Base-by-base conservation (phyloP, 176 grass and related monocot species). In the Sorghum bicolor region DNA sequence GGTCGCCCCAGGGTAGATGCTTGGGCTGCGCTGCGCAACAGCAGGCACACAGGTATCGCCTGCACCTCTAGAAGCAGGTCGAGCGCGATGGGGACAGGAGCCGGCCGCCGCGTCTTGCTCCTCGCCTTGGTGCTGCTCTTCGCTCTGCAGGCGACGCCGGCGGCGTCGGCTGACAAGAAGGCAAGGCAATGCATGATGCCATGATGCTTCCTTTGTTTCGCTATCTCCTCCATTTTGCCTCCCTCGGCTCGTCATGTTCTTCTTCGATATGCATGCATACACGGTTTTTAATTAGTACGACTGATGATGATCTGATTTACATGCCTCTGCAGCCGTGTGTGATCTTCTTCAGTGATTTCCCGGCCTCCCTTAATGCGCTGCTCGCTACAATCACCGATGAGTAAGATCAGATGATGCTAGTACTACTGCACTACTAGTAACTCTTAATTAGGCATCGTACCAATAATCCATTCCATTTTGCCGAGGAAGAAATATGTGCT, bases 91-190 rank as follows among this genome's bases (percentile, higher is more conserved):
- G 50, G 29, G 37, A 12, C 60, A 50, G 11, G 8, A 6, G 20
- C 26, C 29, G n/a, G 37, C 48, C 16, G 44, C 43, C 62, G 24
- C 38, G 39, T 85, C 67, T 70, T 76, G 38, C 70, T 63, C 37
- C 30, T 89, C 31, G 38, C 70, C 38, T 16, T 76, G 61, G 62
- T 32, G 24, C 38, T 89, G 12, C 12, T 70, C 76, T 40, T 85
- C 66, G 3, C 82, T 25, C 41, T 75, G 63, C 82, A 89, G 47
- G 48, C n/a, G 30, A 50, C 50, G n/a, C 82, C 77, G 31, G 70
- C 87, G 25, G 70, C 87, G 25, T 85, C 70, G 12, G 87, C 87
- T 19, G 77, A 2, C n/a, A 69, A 3, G 8, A 48, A 85, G 87
- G 87, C 50, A 48, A 85, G 87, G 87, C 50, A 85, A 64, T 30